Evolutionary conservation across 2,329 filamentous ascomycete species (phyloP).

Genomic region (Tolypocladium ovalisporum): DNA sequence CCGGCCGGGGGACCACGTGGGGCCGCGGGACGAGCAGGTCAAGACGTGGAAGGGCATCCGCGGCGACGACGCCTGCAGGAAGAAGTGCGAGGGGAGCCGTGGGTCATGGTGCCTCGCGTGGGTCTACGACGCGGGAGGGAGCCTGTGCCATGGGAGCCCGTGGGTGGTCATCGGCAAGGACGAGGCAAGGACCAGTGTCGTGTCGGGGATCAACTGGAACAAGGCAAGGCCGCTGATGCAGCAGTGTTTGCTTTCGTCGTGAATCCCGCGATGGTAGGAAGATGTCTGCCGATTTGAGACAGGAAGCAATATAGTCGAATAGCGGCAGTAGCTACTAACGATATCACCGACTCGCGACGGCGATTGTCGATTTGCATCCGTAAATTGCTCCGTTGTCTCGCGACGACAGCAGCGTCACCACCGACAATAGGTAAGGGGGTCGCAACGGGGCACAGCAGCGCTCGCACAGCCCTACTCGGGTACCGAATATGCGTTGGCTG

Average conservation of each 20-base stretch:
- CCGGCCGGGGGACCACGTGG: slow-evolving; percentile 37
- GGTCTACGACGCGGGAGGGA: slow-evolving; percentile 31
- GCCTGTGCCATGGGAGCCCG: slow-evolving; percentile 33
- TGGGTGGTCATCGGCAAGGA: slow-evolving; percentile 36
- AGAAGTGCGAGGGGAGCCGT: slow-evolving; percentile 26
- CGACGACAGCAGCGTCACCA: background rate
- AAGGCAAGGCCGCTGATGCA: slow-evolving; percentile 14
- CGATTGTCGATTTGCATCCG: background rate
- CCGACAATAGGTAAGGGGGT: background rate
- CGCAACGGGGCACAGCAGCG: background rate
- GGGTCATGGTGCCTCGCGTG: slow-evolving; percentile 37
- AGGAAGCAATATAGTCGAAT: too few species aligned
- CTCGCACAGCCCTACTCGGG: background rate
- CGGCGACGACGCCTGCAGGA: slow-evolving; percentile 30
- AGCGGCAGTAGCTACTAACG: too few species aligned
- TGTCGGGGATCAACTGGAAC: slow-evolving; percentile 22
- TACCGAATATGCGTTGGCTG: background rate
- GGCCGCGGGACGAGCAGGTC: slow-evolving; percentile 32
- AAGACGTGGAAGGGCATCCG: slow-evolving; percentile 24
- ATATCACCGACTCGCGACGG: too few species aligned
- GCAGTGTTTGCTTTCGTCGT: slow-evolving; percentile 8
- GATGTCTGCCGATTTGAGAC: background rate
- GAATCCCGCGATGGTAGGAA: background rate
- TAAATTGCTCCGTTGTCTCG: background rate
- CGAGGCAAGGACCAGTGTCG: slow-evolving; percentile 11